Evolutionary conservation across 352 stramenopile species (phyloP).

Genomic region (Phytophthora sp.): DNA sequence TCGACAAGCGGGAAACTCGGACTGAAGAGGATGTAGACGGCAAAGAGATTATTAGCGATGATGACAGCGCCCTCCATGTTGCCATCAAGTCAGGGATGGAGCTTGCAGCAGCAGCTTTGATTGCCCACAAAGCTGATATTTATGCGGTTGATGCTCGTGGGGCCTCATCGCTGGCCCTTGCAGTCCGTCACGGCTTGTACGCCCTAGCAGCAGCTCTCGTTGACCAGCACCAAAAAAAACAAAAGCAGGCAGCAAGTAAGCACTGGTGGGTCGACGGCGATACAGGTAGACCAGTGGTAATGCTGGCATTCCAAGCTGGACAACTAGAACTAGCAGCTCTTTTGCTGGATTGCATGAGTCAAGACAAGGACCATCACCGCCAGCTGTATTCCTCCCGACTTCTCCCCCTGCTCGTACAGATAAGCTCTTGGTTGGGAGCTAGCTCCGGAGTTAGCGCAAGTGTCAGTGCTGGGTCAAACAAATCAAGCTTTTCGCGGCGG

Average conservation of each 20-base stretch:
- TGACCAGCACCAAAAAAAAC: conserved; percentile 33
- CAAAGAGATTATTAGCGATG: conserved; percentile 22
- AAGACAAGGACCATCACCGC: conserved; percentile 29
- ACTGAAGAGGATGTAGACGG: conserved; percentile 6
- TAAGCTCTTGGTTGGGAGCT: conserved; percentile 45
- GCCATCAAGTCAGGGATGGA: conserved; percentile 62
- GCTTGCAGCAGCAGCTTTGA: conserved; percentile 47
- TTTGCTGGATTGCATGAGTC: conserved; percentile 47
- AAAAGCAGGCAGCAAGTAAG: conserved; percentile 10
- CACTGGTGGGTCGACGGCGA: conserved; percentile 59
- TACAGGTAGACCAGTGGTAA: conserved; percentile 43
- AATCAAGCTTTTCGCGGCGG: conserved; percentile 6
- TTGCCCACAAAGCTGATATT: conserved; percentile 54
- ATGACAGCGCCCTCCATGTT: conserved; percentile 60
- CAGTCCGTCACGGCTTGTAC: conserved; percentile 71
- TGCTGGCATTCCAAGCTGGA: conserved; percentile 59
- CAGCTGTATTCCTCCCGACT: conserved; percentile 36
- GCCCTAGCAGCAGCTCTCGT: conserved; percentile 40
- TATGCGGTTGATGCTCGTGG: conserved; percentile 43
- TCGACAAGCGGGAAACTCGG: conserved; percentile 16
- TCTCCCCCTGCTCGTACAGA: conserved; percentile 56
- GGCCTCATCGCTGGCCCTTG: conserved; percentile 49
- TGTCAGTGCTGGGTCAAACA: conserved; percentile 2
- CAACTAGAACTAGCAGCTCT: conserved; percentile 66
- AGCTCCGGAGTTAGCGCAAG: conserved; percentile 7